Evolutionary conservation across 768 basidiomycete genomes (phyloP).

Genomic region (Heimioporus sp.): DNA sequence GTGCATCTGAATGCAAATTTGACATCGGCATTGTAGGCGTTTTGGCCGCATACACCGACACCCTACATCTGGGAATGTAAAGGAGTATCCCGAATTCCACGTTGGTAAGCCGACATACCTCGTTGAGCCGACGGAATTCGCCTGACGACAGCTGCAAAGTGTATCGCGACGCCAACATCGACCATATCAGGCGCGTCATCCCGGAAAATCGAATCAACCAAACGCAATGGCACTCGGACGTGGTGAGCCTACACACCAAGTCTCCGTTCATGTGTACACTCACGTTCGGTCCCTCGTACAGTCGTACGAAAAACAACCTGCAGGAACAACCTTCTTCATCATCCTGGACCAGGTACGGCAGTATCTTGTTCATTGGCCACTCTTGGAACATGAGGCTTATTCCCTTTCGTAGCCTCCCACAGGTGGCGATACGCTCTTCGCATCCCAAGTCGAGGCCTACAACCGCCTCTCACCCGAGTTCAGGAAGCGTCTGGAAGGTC

Average conservation of each 20-base stretch:
- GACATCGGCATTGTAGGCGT: conserved; percentile 24
- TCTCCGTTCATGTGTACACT: background rate
- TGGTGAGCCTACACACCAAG: conserved; percentile 32
- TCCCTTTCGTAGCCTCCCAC: conserved; percentile 6
- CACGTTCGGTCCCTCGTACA: conserved; percentile 7
- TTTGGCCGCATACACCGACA: conserved; percentile 47
- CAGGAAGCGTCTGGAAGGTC: conserved; percentile 54
- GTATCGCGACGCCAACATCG: conserved; percentile 47
- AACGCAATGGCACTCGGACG: conserved; percentile 55
- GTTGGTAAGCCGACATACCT: conserved; percentile 38
- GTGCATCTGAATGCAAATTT: background rate
- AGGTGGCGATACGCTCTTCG: conserved; percentile 57
- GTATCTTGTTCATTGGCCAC: no score
- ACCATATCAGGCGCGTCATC: conserved; percentile 41
- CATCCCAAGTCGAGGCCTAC: conserved; percentile 58
- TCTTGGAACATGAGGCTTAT: no score
- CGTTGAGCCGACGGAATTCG: background rate
- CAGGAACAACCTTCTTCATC: conserved; percentile 56
- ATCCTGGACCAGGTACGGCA: conserved; percentile 44
- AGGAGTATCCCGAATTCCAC: conserved; percentile 58
- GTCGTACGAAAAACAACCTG: conserved; percentile 57
- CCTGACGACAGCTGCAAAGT: conserved; percentile 27
- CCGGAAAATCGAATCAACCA: conserved; percentile 41
- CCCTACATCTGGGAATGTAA: conserved; percentile 50
- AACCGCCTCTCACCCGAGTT: conserved; percentile 57